Evolutionary conservation across 1,139 yeast species (phyloP).

Genomic region (Taphrina flavorubra): DNA sequence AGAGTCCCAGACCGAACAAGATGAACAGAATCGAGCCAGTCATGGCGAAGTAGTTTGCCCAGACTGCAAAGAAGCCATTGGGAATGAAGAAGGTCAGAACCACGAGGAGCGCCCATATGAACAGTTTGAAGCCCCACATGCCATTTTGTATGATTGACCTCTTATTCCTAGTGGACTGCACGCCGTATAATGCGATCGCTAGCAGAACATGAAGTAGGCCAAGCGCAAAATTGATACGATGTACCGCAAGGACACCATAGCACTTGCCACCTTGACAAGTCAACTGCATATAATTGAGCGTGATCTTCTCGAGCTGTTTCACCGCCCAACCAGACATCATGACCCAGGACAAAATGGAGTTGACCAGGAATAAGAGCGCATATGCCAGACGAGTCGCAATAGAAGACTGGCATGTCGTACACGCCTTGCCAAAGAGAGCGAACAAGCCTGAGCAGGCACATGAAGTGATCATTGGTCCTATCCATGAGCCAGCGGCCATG

Average conservation of each 20-base stretch:
- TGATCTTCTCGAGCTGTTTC: constrained; percentile 72
- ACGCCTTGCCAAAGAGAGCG: constrained; percentile 44
- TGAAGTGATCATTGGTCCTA: constrained; percentile 35
- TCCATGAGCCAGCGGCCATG: constrained; percentile 41
- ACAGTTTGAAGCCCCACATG: constrained; percentile 79
- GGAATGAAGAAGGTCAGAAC: constrained; percentile 78
- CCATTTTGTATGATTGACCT: constrained; percentile 88
- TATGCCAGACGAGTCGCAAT: constrained; percentile 80
- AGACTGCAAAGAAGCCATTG: constrained; percentile 80
- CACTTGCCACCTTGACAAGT: constrained; percentile 87
- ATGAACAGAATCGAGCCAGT: constrained; percentile 82
- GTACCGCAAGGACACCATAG: constrained; percentile 85
- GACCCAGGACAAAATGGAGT: constrained; percentile 87
- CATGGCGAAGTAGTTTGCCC: constrained; percentile 90
- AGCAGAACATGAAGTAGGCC: constrained; percentile 77
- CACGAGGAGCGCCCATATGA: constrained; percentile 65
- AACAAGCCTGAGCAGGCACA: constrained; percentile 39
- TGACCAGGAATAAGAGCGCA: constrained; percentile 75
- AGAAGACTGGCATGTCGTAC: constrained; percentile 68
- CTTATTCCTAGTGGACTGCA: constrained; percentile 77
- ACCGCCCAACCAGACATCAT: constrained; percentile 83
- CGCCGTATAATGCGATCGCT: constrained; percentile 72
- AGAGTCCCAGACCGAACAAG: constrained; percentile 82
- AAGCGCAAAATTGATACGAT: constrained; percentile 84
- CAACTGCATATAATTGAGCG: constrained; percentile 65